phyloP scores from a whole-genome alignment of 768 basidiomycete genomes.

The Boletus fagicola region DNA sequence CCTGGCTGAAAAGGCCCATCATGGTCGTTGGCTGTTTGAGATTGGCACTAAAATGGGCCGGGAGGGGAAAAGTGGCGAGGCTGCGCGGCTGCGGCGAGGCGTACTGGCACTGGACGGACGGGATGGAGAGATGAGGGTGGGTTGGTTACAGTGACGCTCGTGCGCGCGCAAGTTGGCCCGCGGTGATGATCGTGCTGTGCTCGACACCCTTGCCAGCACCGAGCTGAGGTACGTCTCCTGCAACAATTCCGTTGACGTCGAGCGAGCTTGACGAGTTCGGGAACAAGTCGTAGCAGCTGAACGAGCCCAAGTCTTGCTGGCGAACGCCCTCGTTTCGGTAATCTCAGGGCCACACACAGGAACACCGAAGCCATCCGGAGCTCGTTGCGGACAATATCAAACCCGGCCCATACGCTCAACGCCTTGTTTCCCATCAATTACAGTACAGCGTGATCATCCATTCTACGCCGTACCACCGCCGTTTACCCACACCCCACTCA shows the following conservation, averaged over 20 bases:
- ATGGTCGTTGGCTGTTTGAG: constrained; percentile 39
- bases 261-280: not conserved
- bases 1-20: constrained; percentile 79
- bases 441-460: constrained; percentile 7
- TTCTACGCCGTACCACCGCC: not conserved
- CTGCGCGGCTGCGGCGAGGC: constrained; percentile 29
- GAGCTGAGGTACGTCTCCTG: not conserved
- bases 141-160: not conserved
- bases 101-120: constrained; percentile 1
- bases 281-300: not conserved
- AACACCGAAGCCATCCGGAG: not conserved
- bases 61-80: not conserved
- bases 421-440: constrained; percentile 13
- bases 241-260: not conserved
- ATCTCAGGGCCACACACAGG: constrained; percentile 1
- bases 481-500: constrained; percentile 25
- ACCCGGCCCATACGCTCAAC: not conserved
- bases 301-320: not conserved
- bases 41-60: not conserved
- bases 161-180: not conserved
- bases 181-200: constrained; percentile 7
- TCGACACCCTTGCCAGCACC: not conserved
- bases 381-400: not conserved
- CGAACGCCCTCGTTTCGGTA: not conserved
- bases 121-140: not conserved